Evolutionary conservation across 1,284 basidiomycete species (phyloP).

Genomic region (Apiotrichum porosum): DNA sequence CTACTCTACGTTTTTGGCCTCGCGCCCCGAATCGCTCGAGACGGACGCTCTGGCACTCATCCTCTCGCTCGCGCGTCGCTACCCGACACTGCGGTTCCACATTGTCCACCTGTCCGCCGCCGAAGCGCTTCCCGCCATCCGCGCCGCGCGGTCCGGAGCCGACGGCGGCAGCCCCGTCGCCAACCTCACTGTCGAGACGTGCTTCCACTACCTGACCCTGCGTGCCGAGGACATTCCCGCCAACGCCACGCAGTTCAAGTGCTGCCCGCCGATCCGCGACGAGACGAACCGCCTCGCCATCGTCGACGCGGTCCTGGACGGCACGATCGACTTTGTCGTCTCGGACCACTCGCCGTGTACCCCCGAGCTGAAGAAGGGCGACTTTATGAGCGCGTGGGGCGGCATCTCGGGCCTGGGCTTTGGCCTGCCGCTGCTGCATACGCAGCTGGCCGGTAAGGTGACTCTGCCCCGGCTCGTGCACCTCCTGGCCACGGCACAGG

Average conservation of each 20-base stretch:
- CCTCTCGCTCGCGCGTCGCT: conserved; percentile 57
- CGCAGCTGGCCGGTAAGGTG: conserved; percentile 60
- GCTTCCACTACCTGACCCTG: conserved; percentile 81
- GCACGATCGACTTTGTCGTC: conserved; percentile 81
- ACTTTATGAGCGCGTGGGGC: conserved; percentile 85
- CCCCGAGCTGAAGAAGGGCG: conserved; percentile 71
- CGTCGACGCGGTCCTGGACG: conserved; percentile 73
- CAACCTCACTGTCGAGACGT: conserved; percentile 83
- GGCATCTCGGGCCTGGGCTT: conserved; percentile 84
- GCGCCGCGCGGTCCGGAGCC: conserved; percentile 60
- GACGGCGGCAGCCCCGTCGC: conserved; percentile 26
- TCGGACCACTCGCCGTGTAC: conserved; percentile 91
- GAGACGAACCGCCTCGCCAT: conserved; percentile 64
- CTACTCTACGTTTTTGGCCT: conserved; percentile 76
- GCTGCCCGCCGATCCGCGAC: conserved; percentile 86
- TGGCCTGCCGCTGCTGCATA: conserved; percentile 79
- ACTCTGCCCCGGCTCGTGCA: conserved; percentile 60
- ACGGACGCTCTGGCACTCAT: conserved; percentile 70
- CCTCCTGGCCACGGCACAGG: conserved; percentile 68
- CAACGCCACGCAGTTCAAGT: conserved; percentile 60
- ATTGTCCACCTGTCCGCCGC: conserved; percentile 89
- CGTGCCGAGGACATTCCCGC: conserved; percentile 53
- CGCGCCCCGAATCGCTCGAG: conserved; percentile 74
- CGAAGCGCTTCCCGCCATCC: conserved; percentile 68
- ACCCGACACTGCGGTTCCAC: conserved; percentile 72